A percentile compares a stretch with the other conserved stretches of the same genome.
phyloP scores from a whole-genome alignment of 805 yeast species.

The Kodamaea kaohsiungensis region DNA sequence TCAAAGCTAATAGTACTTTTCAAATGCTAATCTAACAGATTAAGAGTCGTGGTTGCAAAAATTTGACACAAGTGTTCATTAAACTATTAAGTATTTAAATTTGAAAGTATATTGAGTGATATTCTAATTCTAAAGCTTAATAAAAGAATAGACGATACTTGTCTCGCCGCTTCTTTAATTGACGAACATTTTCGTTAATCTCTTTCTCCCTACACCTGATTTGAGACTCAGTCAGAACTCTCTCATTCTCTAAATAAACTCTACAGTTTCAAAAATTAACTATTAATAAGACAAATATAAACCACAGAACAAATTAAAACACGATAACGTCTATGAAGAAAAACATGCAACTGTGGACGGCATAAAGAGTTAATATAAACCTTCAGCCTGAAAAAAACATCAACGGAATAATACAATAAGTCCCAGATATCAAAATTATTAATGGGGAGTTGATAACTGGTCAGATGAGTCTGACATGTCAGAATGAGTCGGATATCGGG shows the following conservation, averaged over 20 bases:
- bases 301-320: background rate
- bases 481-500: background rate
- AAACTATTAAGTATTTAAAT: too few species aligned
- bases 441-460: background rate
- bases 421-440: background rate
- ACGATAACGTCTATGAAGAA: constrained; percentile 1
- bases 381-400: background rate
- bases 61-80: too few species aligned
- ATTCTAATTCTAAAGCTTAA: too few species aligned
- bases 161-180: too few species aligned
- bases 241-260: background rate
- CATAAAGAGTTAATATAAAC: background rate
- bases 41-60: too few species aligned
- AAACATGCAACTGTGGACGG: background rate
- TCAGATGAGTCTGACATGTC: background rate
- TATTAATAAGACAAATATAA: background rate
- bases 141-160: too few species aligned
- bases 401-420: constrained; percentile 2
- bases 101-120: too few species aligned
- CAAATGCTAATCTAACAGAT: too few species aligned
- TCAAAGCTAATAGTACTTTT: too few species aligned
- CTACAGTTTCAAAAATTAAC: background rate
- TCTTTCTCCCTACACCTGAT: too few species aligned
- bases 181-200: too few species aligned
- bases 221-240: too few species aligned